Percentiles rank a stretch among this genome's conserved stretches.
phyloP scores from a whole-genome alignment of 306 rosid species.

The Ormosia semicastrata region DNA sequence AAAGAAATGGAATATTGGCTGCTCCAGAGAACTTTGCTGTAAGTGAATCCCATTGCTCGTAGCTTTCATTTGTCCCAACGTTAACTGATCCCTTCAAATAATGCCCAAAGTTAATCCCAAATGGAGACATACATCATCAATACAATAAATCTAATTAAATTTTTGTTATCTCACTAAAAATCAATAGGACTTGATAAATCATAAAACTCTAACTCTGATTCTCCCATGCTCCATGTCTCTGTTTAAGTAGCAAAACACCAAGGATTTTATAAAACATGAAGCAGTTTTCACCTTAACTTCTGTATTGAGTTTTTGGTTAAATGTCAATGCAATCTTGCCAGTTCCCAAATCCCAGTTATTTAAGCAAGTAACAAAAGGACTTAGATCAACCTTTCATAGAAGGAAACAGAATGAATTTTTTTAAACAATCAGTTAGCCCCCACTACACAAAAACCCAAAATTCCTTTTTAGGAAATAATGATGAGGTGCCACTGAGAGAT shows the following conservation, averaged over 20 bases:
- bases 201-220: too few relatives aligned
- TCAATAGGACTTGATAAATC: too few relatives aligned
- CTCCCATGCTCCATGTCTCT: too few relatives aligned
- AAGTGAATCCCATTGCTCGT: slow-evolving; percentile 73
- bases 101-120: slow-evolving; percentile 19
- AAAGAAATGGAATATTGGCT: slow-evolving; percentile 74
- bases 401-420: not conserved
- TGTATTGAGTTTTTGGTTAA: not conserved
- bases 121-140: not conserved
- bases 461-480: not conserved
- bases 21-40: slow-evolving; percentile 85
- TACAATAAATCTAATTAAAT: not conserved
- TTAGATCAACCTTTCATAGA: not conserved
- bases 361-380: not conserved
- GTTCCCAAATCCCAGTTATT: not conserved
- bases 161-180: not conserved
- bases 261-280: too few relatives aligned
- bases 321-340: not conserved
- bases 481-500: not conserved
- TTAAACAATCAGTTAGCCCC: not conserved
- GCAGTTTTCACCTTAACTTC: too few relatives aligned
- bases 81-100: slow-evolving; percentile 55
- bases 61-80: slow-evolving; percentile 35
- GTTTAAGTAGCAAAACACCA: too few relatives aligned
- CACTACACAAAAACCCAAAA: not conserved